Conservation (phyloP, 2,329 filamentous ascomycete genomes). For the Fusarium floridanum region DNA sequence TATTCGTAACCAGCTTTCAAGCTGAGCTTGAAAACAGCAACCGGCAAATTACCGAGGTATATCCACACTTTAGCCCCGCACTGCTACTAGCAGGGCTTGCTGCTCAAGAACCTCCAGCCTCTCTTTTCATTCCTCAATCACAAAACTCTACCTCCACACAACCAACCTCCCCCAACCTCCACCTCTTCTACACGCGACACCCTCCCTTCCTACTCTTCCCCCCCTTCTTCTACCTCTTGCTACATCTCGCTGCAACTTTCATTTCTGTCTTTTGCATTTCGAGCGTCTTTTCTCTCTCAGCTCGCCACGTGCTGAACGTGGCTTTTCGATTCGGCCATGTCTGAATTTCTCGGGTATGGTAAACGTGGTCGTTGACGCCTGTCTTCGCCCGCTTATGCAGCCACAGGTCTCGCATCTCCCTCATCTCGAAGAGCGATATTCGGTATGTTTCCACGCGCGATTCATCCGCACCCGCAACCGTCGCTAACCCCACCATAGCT, state of each 20-base stretch:
- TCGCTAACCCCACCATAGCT: conserved; percentile 69
- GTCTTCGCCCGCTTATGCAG: conserved; percentile 51
- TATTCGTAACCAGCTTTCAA: not conserved
- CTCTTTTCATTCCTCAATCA: conserved; percentile 48
- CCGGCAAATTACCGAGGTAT: conserved; percentile 36
- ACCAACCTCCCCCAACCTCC: conserved; percentile 42
- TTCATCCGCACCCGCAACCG: conserved; percentile 5
- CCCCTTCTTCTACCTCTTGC: conserved; percentile 22
- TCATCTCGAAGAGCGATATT: conserved; percentile 98
- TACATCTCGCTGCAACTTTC: conserved; percentile 34
- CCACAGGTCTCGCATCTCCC: conserved; percentile 87
- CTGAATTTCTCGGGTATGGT: conserved; percentile 71
- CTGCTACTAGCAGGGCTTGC: conserved; percentile 40
- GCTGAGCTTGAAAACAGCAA: conserved; percentile 11
- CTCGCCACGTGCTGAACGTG: conserved; percentile 59
- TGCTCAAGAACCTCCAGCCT: conserved; percentile 46
- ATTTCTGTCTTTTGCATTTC: conserved; percentile 35
- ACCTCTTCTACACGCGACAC: conserved; percentile 34
- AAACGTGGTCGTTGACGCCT: conserved; percentile 43
- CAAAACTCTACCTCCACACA: conserved; percentile 53
- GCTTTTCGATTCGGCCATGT: conserved; percentile 60
- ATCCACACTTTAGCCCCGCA: conserved; percentile 43
- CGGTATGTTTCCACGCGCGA: conserved; percentile 70
- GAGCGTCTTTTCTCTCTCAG: conserved; percentile 42
- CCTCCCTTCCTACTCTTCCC: conserved; percentile 31